A percentile compares a stretch with the other conserved stretches of the same genome.
phyloP scores from a whole-genome alignment of 345 rosid genomes.

The Ricinus communis region DNA sequence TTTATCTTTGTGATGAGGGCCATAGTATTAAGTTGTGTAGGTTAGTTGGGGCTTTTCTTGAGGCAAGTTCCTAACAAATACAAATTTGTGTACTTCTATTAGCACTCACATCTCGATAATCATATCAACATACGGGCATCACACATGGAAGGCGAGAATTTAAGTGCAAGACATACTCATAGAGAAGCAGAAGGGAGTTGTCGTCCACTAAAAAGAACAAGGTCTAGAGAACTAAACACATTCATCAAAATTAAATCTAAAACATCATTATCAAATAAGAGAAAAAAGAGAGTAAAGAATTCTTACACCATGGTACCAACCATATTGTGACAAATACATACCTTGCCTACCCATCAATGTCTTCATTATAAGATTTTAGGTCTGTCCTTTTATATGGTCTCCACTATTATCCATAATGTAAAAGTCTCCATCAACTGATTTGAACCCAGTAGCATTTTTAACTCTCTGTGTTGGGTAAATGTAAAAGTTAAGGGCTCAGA shows the following conservation, averaged over 20 bases:
- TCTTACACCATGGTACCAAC: conserved; percentile 13
- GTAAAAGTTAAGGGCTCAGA: too few species aligned
- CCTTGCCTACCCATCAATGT: conserved; percentile 14
- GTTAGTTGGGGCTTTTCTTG: not conserved
- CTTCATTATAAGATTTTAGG: not conserved
- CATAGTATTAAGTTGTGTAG: too few species aligned
- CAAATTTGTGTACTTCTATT: not conserved
- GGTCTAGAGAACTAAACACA: not conserved
- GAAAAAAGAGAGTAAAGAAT: not conserved
- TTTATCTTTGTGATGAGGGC: too few species aligned
- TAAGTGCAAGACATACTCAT: conserved; percentile 10
- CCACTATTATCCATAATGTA: conserved; percentile 1
- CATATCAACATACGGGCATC: not conserved
- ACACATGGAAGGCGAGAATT: not conserved
- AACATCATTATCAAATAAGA: too few species aligned
- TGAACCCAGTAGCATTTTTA: conserved; percentile 3
- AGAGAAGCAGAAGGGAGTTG: conserved; percentile 11
- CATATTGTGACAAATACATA: not conserved
- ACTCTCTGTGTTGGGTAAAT: not conserved
- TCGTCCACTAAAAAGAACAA: conserved; percentile 9
- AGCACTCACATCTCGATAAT: not conserved
- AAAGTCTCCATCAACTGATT: conserved; percentile 20
- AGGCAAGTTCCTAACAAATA: not conserved
- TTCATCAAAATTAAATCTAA: not conserved
- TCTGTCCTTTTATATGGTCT: conserved; percentile 9